Percentiles rank a stretch among this genome's conserved stretches.
phyloP scores from a whole-genome alignment of 345 rosid genomes.

The Sisymbrium altissimum region DNA sequence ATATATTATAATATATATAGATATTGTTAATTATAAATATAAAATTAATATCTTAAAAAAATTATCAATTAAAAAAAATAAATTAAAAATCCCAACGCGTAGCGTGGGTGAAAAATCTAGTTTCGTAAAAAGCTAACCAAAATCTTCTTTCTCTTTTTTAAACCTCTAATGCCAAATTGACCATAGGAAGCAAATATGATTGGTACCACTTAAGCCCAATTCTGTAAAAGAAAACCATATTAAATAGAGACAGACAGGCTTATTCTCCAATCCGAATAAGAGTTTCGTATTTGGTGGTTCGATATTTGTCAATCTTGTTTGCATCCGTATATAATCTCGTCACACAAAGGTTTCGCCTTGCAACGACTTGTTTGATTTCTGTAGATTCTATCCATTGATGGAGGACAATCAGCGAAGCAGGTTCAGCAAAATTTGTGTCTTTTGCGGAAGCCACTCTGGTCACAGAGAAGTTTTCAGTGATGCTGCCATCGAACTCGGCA shows the following conservation, averaged over 20 bases:
- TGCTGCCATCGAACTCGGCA: constrained; percentile 88
- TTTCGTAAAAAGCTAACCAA: background rate
- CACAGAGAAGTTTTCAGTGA: constrained; percentile 75
- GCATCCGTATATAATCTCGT: constrained; percentile 11
- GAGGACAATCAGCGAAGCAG: constrained; percentile 44
- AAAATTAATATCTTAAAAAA: too few species aligned
- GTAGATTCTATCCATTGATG: constrained; percentile 42
- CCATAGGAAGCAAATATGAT: background rate
- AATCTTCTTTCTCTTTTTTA: too few species aligned
- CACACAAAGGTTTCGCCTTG: constrained; percentile 29
- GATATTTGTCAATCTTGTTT: constrained; percentile 19
- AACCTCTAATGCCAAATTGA: background rate
- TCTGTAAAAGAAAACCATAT: background rate
- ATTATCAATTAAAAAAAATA: too few species aligned
- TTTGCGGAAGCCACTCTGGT: constrained; percentile 94
- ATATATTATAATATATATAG: too few species aligned
- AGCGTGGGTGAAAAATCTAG: too few species aligned
- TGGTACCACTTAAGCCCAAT: background rate
- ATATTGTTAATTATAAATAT: too few species aligned
- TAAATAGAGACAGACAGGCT: background rate
- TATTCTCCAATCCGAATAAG: constrained; percentile 1
- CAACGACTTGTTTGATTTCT: constrained; percentile 5
- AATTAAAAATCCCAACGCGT: too few species aligned
- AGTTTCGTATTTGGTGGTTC: background rate
- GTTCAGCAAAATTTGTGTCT: constrained; percentile 84